Base-by-base conservation (phyloP, 805 yeast genomes). In the Starmerella ratchasimensis region DNA sequence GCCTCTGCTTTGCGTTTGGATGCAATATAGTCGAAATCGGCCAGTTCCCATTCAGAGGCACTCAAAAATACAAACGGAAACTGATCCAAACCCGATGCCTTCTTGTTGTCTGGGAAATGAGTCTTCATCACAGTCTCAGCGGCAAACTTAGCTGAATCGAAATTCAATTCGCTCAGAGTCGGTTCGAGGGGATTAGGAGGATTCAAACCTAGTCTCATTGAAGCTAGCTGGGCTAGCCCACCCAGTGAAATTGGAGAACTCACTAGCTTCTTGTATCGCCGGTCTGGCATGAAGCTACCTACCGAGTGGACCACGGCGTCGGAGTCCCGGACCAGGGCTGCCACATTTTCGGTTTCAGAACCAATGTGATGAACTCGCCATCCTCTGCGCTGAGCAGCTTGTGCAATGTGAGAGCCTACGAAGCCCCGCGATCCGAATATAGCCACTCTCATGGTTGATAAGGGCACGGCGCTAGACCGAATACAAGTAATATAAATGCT, bases 351-450 rank as follows among this genome's bases (percentile, higher is more conserved):
- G 9, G 46, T 34, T 4, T 26, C 14, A 9, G 46, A 47, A 36
- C 81, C 71, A n/a, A 81, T 58, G 0, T 93, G 71, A 0, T 75
- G 65, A 4, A 84, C 93, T 2, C 21, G 13, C 51, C 51, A 47
- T n/a, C 48, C 48, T 3, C 41, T 33, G 3, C 25, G 28, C 10
- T 15, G 13, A 3, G 45, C 48, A 9, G 28, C 44, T 11, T 21
- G n/a, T 6, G 44, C 40, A 7, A 86, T 74, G 24, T 75, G 61
- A 39, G 44, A 45, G 48, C 72, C 78, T 14, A 86, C 56, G 53
- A 81, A 81, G 7, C 96, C 96, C 47, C 72, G 74, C 1, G 96
- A 95, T 14, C 97, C 97, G 51, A 84, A 72, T 0, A 84, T 81
- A 3, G 81, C 72, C 3, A 71, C 45, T 32, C 43, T 47, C 50